phyloP scores from a whole-genome alignment of 306 rosid species.

The Sophora flavescens region DNA sequence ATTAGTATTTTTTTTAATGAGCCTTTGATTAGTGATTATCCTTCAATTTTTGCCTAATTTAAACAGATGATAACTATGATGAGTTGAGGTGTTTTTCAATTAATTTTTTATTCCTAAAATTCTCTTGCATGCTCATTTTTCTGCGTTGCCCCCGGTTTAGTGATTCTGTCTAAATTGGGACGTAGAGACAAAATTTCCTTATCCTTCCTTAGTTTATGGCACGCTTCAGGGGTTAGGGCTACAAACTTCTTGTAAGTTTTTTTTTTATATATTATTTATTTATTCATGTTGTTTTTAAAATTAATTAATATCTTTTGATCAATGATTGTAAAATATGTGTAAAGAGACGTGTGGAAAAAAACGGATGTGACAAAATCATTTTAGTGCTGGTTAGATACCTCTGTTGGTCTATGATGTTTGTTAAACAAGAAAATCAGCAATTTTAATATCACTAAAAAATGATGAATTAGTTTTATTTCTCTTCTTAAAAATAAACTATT shows the following conservation, averaged over 20 bases:
- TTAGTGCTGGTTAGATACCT: neutral
- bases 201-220: conserved; percentile 50
- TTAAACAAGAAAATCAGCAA: neutral
- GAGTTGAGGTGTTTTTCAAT: neutral
- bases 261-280: too few species aligned
- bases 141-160: neutral
- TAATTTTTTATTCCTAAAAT: conserved; percentile 8
- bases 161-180: conserved; percentile 17
- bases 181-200: conserved; percentile 21
- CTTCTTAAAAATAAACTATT: neutral
- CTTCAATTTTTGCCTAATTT: conserved; percentile 42
- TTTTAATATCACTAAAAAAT: neutral
- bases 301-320: too few species aligned
- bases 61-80: neutral
- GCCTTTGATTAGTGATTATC: conserved; percentile 18
- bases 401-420: neutral
- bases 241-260: neutral
- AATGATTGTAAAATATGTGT: too few species aligned
- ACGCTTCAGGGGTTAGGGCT: conserved; percentile 36
- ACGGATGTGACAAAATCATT: neutral
- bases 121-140: conserved; percentile 24
- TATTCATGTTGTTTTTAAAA: too few species aligned
- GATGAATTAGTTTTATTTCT: neutral
- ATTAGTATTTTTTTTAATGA: neutral
- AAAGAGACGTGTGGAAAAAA: too few species aligned